Evolutionary conservation across 768 basidiomycete genomes (phyloP), one percentile per base, ranked within the genome.

Genomic region (Calocera cornea): DNA sequence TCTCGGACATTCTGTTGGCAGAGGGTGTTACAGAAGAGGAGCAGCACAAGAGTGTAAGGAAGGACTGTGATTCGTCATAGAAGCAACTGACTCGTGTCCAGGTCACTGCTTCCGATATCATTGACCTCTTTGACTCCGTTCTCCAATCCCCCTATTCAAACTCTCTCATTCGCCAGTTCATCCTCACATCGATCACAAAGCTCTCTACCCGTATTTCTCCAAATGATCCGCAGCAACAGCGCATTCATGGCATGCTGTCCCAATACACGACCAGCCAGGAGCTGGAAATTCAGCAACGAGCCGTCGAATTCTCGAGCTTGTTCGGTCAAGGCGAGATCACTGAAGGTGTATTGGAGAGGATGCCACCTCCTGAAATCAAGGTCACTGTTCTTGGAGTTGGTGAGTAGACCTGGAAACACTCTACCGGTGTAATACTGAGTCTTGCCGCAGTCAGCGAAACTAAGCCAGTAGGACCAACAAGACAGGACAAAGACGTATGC

Each of bases 351-450:
- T 76, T 98, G 68, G 97, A 99, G 79, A 84, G 93, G 66, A 99
- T 99, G 97, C 97, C 97, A n/a, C 90, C 92, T 3, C 97, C 97
- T 1, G 97, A 99, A 76, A 78, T 98, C 70, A 97, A 95, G 78
- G 88, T 90, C n/a, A 97, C 95, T 1, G 90, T 98, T 1, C 89
- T 95, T 83, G 97, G 92, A 54, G 83, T 89, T 68, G 90, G 93
- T 95, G 71, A 70, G 76, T 71, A 16, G 24, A n/a, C 22, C 19
- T n/a, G n/a, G n/a, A 85, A 78, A 16, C 17, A 17, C 17, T 65
- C 8, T 65, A 34, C 36, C 8, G 40, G 49, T 31, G 11, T 33
- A n/a, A 11, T 27, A 19, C 29, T 29, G 14, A 34, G 5, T 60
- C 68, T 60, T 66, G 49, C 10, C 64, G 10, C 71, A 95, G 93